Evolutionary conservation across 2,329 filamentous ascomycete species (phyloP).

Genomic region (Calonectria multiphialidica): DNA sequence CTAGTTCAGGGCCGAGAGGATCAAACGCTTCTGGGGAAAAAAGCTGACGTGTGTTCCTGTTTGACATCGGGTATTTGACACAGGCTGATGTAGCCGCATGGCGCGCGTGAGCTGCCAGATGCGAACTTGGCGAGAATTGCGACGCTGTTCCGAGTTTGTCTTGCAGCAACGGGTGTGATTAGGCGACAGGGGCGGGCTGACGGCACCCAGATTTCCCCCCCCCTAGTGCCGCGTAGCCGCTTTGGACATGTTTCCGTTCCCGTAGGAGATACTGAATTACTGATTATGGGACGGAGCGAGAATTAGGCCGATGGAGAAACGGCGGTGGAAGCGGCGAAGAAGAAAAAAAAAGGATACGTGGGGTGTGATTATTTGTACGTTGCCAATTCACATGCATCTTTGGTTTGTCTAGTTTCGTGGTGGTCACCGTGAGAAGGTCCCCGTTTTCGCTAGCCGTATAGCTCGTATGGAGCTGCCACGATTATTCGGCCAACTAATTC

Average conservation of each 20-base stretch:
- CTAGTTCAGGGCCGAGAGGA: not conserved
- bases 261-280: not conserved
- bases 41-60: not conserved
- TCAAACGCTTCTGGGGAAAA: not conserved
- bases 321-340: not conserved
- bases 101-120: not conserved
- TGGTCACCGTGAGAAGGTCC: not conserved
- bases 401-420: not conserved
- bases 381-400: not conserved
- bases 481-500: not conserved
- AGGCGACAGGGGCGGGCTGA: not conserved
- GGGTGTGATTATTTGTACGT: not conserved
- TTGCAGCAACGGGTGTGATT: not conserved
- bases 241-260: not conserved
- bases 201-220: too few relatives aligned
- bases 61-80: not conserved
- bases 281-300: not conserved
- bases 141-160: not conserved
- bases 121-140: not conserved
- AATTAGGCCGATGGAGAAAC: constrained; percentile 1
- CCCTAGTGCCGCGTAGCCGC: not conserved
- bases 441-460: not conserved
- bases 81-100: not conserved
- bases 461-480: not conserved
- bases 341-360: not conserved